Evolutionary conservation across 768 basidiomycete species (phyloP).

Genomic region (Erythrobasidium yunnanense): DNA sequence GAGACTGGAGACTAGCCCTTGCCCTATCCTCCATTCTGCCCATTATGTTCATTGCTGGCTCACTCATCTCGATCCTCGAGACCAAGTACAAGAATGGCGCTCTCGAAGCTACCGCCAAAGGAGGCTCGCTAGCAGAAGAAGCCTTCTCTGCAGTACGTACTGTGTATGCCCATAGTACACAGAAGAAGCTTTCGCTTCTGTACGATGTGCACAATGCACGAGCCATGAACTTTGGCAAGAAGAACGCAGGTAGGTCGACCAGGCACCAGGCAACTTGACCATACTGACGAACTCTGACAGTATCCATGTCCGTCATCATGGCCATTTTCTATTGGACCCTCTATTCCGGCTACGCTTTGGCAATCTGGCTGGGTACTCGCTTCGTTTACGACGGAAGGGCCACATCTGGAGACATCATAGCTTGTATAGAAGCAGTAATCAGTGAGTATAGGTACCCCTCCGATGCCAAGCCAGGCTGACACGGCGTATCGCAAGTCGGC

Average conservation of each 20-base stretch:
- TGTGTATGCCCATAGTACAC: conserved; percentile 80
- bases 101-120: conserved; percentile 62
- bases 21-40: conserved; percentile 58
- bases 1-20: conserved; percentile 64
- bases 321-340: conserved; percentile 62
- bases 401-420: conserved; percentile 64
- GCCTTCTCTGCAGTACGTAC: conserved; percentile 82
- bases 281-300: too few relatives aligned
- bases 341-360: conserved; percentile 46
- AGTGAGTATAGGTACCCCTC: too few relatives aligned
- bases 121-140: conserved; percentile 78
- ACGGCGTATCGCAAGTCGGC: too few relatives aligned
- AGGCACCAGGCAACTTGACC: too few relatives aligned
- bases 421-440: conserved; percentile 51
- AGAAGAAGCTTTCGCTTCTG: conserved; percentile 52
- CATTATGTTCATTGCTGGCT: conserved; percentile 65
- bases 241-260: too few relatives aligned
- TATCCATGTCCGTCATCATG: conserved; percentile 42
- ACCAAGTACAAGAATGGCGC: conserved; percentile 43
- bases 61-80: conserved; percentile 56
- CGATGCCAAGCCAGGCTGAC: too few relatives aligned
- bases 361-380: conserved; percentile 81
- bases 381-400: conserved; percentile 57
- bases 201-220: conserved; percentile 56
- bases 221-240: conserved; percentile 37